phyloP scores from a whole-genome alignment of 148 eudicot genomes.

The Gaultheria prostrata region DNA sequence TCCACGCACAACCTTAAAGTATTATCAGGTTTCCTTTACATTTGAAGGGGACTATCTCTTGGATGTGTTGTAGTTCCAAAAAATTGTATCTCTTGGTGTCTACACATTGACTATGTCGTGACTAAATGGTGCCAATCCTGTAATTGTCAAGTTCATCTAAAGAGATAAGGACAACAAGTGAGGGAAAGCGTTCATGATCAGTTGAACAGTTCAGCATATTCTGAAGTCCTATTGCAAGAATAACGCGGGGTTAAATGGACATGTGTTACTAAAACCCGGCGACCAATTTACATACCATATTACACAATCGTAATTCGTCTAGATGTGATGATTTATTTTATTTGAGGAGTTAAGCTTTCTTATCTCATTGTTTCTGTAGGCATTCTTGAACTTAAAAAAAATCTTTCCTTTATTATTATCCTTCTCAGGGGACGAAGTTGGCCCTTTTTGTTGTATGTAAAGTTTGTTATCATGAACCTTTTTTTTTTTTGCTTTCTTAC shows the following conservation, averaged over 20 bases:
- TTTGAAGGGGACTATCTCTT: neutral
- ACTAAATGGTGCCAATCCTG: neutral
- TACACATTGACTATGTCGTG: neutral
- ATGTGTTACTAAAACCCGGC: neutral
- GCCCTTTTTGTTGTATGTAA: neutral
- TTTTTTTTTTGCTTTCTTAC: neutral
- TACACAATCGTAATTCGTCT: neutral
- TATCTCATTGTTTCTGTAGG: neutral
- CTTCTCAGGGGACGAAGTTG: neutral
- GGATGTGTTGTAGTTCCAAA: neutral
- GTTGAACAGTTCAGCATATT: neutral
- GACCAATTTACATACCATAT: neutral
- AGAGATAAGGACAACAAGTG: neutral
- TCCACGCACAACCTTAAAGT: neutral
- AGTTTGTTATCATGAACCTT: neutral
- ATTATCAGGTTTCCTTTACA: neutral
- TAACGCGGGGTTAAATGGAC: neutral
- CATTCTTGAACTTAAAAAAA: neutral
- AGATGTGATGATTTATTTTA: neutral
- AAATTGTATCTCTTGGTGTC: neutral
- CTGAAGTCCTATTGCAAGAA: neutral
- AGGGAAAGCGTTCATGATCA: neutral
- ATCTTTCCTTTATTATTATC: neutral
- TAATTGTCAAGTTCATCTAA: neutral
- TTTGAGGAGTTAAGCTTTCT: neutral